Conservation (phyloP, 768 basidiomycete genomes). For the Daedalea quercina region DNA sequence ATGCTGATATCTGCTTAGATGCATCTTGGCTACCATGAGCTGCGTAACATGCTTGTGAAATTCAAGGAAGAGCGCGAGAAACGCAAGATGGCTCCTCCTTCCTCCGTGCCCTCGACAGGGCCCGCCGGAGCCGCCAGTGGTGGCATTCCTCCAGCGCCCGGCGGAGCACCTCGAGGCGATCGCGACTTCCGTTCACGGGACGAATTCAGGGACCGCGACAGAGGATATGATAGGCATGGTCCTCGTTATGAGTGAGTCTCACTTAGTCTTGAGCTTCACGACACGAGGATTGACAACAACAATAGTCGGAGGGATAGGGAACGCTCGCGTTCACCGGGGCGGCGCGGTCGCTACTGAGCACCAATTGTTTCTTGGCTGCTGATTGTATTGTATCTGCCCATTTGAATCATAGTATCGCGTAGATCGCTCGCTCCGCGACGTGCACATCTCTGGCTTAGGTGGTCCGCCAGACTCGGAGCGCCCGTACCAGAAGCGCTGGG, state of each 20-base stretch:
- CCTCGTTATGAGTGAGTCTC: conserved; percentile 66
- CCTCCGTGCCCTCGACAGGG: conserved; percentile 27
- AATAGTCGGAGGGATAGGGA: conserved; percentile 22
- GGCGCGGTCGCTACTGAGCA: conserved; percentile 21
- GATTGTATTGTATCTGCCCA: neutral
- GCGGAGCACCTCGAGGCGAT: conserved; percentile 33
- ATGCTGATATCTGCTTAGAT: conserved; percentile 47
- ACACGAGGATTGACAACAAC: too few species aligned
- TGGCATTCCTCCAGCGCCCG: conserved; percentile 26
- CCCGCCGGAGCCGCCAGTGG: conserved; percentile 20
- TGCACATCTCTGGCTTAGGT: too few species aligned
- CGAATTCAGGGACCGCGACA: conserved; percentile 54
- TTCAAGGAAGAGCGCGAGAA: conserved; percentile 90
- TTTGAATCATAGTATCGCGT: neutral
- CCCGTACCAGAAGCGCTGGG: too few species aligned
- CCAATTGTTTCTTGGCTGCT: neutral
- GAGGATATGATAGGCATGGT: conserved; percentile 63
- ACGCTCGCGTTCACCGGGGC: conserved; percentile 24
- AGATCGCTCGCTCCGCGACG: neutral
- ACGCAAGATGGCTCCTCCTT: conserved; percentile 53
- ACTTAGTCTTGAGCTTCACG: too few species aligned
- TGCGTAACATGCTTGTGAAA: conserved; percentile 87
- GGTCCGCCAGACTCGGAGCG: neutral
- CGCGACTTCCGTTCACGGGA: conserved; percentile 59
- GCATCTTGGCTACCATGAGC: conserved; percentile 98